A percentile compares a stretch with the other conserved stretches of the same genome.
phyloP scores from a whole-genome alignment of 345 rosid species.

The Camelina laxa region DNA sequence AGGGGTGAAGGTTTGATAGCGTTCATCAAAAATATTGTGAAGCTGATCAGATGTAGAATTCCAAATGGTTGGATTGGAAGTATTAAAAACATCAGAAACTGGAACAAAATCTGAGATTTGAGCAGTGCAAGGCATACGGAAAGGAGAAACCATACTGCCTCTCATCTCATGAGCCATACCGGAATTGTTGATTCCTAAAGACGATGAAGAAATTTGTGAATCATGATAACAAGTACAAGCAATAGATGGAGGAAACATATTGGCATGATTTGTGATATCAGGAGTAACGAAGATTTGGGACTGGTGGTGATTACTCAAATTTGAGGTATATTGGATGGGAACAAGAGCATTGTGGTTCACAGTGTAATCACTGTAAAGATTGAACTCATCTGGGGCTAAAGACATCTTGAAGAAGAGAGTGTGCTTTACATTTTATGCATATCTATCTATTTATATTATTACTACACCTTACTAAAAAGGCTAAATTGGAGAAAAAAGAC shows the following conservation, averaged over 20 bases:
- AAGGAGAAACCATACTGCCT: not conserved
- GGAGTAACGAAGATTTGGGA: not conserved
- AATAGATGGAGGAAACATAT: not conserved
- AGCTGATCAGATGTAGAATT: not conserved
- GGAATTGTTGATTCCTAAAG: not conserved
- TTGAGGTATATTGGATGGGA: slow-evolving; percentile 15
- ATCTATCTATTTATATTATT: slow-evolving; percentile 21
- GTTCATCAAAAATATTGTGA: not conserved
- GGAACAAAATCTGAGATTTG: not conserved
- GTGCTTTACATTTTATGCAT: not conserved
- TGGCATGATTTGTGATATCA: not conserved
- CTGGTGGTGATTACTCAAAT: not conserved
- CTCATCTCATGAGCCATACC: not conserved
- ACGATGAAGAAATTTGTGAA: not conserved
- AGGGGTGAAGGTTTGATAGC: not conserved
- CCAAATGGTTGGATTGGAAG: not conserved
- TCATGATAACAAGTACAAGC: not conserved
- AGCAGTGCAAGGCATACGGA: not conserved
- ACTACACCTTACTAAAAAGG: not conserved
- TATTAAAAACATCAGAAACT: not conserved
- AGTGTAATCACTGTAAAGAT: not conserved
- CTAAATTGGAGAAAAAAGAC: not conserved
- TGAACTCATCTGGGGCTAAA: slow-evolving; percentile 18
- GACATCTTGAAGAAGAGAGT: slow-evolving; percentile 1
- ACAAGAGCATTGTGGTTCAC: not conserved